Evolutionary conservation across 495 filamentous ascomycete genomes (phyloP), one percentile per base, ranked within the genome.

Genomic region (Penicillium samsonianum): DNA sequence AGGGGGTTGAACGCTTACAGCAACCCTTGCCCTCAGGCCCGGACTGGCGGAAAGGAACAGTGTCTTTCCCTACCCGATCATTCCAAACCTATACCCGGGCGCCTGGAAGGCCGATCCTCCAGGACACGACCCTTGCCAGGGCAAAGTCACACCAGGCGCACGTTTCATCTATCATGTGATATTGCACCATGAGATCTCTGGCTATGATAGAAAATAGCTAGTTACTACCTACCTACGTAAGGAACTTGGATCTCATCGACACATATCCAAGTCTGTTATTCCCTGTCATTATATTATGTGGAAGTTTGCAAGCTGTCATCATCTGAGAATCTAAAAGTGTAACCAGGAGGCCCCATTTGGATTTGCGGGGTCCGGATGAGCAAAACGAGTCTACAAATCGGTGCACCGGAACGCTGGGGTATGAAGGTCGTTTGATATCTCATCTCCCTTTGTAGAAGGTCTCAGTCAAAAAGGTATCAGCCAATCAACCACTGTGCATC

Each of bases 141-240:
- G 20, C 35, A 50, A 43, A 60, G 60, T 64, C 55, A 43, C 61
- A 67, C 58, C 53, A 30, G 60, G 54, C 44, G 58, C 63, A 65
- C 60, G 63, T 65, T 63, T 63, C 63, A 59, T 58, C 50, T 60
- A 68, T 64, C 66, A 65, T 64, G 66, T 69, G 64, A 69, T 65
- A 52, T 55, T 53, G 16, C 43, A 33, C n/a, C 28, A 44, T 20
- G 41, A 20, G 25, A 45, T 53, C 23, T 33, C 16, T 52, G 1
- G 14, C 40, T 52, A 40, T 33, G 20, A 25, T 3, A 28, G 25
- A 16, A 41, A 43, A 30, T 23, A 23, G 19, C 9, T 1, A 16
- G 12, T 7, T 35, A 37, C 19, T 25, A 38, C 26, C 14, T 28
- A 23, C 17, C 26, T 16, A 38, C 10, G 11, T 50, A 25, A 25